Percentiles rank a stretch among this genome's conserved stretches.
phyloP scores from a whole-genome alignment of 441 rosid genomes.

The Erodium texanum region DNA sequence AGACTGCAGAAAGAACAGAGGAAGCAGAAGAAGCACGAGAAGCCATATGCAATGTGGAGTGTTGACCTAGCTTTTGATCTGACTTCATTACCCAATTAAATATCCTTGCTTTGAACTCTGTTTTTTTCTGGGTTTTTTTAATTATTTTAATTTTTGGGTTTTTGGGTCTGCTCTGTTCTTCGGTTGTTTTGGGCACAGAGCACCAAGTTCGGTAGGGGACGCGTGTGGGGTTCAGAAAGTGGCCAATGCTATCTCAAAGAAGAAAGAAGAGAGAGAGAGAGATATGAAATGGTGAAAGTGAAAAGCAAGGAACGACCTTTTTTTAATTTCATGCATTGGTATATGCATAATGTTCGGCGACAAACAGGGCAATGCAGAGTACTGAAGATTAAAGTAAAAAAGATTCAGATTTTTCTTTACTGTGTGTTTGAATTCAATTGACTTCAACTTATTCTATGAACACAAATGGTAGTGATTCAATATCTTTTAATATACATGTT shows the following conservation, averaged over 20 bases:
- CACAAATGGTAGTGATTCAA: no score
- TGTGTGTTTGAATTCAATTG: neutral
- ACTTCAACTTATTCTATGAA: no score
- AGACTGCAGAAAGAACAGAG: neutral
- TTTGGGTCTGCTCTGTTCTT: neutral
- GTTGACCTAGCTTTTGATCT: slow-evolving; percentile 16
- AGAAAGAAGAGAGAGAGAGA: slow-evolving; percentile 10
- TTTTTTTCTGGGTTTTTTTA: no score
- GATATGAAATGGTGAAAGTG: neutral
- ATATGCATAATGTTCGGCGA: slow-evolving; percentile 32
- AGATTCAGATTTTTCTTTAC: neutral
- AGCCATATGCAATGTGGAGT: neutral
- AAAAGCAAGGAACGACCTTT: neutral
- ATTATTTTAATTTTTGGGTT: neutral
- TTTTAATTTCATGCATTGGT: slow-evolving; percentile 22
- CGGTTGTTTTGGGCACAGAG: slow-evolving; percentile 24
- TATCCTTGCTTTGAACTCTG: neutral
- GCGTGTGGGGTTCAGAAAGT: slow-evolving; percentile 33
- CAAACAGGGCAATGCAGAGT: slow-evolving; percentile 13
- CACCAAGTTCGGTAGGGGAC: slow-evolving; percentile 25
- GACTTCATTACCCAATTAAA: slow-evolving; percentile 13
- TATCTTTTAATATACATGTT: no score
- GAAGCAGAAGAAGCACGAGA: neutral
- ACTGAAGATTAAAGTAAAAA: slow-evolving; percentile 16
- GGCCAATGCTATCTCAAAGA: neutral